Evolutionary conservation across 2,329 filamentous ascomycete genomes (phyloP).

Genomic region (Sphaerulina vaccinii): DNA sequence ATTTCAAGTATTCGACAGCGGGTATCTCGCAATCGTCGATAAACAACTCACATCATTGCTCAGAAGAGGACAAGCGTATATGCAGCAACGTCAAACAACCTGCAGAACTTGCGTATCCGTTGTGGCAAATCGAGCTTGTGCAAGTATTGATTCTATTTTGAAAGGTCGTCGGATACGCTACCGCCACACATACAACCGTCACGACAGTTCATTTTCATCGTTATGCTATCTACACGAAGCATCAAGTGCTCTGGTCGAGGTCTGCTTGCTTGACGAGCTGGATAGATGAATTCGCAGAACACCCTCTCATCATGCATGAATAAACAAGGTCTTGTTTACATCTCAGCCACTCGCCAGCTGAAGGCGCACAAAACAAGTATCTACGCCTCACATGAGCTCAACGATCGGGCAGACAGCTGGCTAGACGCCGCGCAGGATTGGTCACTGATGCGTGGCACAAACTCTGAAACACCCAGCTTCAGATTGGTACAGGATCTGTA

Average conservation of each 20-base stretch:
- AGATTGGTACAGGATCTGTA: conserved; percentile 14
- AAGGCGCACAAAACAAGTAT: conserved; percentile 1
- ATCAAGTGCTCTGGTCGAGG: background rate
- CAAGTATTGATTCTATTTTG: conserved; percentile 14
- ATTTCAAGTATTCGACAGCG: too few species aligned
- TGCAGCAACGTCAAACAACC: conserved; percentile 3
- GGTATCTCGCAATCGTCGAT: conserved; percentile 9
- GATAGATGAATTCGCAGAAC: background rate
- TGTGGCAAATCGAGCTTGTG: conserved; percentile 12
- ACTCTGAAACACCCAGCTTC: conserved; percentile 19
- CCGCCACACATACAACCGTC: background rate
- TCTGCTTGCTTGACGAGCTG: background rate
- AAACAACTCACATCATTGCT: conserved; percentile 1
- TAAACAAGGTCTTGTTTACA: background rate
- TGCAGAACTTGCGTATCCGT: conserved; percentile 10
- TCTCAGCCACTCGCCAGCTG: background rate
- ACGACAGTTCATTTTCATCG: background rate
- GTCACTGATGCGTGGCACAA: conserved; percentile 15
- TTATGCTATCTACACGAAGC: background rate
- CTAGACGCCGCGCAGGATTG: conserved; percentile 14
- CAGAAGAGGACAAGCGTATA: conserved; percentile 3
- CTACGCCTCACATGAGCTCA: conserved; percentile 2
- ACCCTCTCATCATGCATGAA: background rate
- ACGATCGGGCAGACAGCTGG: conserved; percentile 5
- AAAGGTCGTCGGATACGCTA: background rate